These are phyloP conservation scores for Babjeviella inositovora DNA, from an alignment of 805 yeast species.

Conservation along the genomic window DNA sequence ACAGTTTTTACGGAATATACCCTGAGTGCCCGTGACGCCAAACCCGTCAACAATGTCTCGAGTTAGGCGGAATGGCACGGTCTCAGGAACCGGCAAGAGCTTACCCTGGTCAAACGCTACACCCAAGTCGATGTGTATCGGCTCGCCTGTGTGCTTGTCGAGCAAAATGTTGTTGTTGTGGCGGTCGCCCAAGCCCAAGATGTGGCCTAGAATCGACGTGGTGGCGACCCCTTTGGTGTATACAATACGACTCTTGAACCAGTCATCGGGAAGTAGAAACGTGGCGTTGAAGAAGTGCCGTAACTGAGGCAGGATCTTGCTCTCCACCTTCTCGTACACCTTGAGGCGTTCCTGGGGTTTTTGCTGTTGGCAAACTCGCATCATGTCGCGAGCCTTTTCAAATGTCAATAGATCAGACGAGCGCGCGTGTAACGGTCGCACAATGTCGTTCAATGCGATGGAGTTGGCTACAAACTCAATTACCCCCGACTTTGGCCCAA, in stretches of 20 bases:
- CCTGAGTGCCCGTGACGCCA: slow-evolving; percentile 77
- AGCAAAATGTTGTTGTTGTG: slow-evolving; percentile 82
- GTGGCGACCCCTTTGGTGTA: slow-evolving; percentile 75
- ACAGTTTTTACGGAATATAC: slow-evolving; percentile 57
- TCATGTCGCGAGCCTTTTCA: slow-evolving; percentile 43
- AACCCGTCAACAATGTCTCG: slow-evolving; percentile 86
- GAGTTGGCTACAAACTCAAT: slow-evolving; percentile 83
- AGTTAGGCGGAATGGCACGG: slow-evolving; percentile 85
- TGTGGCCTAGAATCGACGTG: slow-evolving; percentile 72
- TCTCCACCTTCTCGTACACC: slow-evolving; percentile 28
- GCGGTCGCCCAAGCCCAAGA: slow-evolving; percentile 89
- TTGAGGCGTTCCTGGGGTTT: slow-evolving; percentile 23
- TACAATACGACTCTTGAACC: slow-evolving; percentile 51
- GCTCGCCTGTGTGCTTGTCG: slow-evolving; percentile 77
- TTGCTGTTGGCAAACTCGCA: slow-evolving; percentile 40
- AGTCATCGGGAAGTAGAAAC: slow-evolving; percentile 49
- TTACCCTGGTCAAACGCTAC: slow-evolving; percentile 94
- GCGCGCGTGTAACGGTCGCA: slow-evolving; percentile 43
- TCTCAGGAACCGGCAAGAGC: slow-evolving; percentile 72
- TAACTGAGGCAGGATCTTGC: slow-evolving; percentile 47
- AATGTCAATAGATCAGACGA: slow-evolving; percentile 24
- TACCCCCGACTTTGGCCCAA: slow-evolving; percentile 78
- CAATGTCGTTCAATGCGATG: slow-evolving; percentile 48
- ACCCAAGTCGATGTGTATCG: slow-evolving; percentile 91
- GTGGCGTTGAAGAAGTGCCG: slow-evolving; percentile 54